Base-by-base conservation (phyloP, 345 rosid species). In the Corchorus olitorius region DNA sequence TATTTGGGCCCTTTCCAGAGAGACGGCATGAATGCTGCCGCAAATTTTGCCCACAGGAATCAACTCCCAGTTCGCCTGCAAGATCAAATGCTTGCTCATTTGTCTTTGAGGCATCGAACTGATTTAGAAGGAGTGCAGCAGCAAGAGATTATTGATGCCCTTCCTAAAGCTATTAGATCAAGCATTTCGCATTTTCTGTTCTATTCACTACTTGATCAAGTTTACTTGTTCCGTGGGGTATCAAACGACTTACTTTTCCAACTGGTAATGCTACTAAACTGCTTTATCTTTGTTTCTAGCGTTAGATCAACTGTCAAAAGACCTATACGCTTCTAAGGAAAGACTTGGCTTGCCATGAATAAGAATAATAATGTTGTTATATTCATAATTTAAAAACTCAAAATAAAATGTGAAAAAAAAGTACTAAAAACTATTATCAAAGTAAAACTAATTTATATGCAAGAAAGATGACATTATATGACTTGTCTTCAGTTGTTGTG, bases 81-180 rank as follows among this genome's bases (percentile, higher is more conserved):
- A 86, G 98, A 94, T 73, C 98, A 94, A 79, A 94, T 94, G 95
- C 87, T 94, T 3, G 97, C 97, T 78, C 97, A 94, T 85, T 82
- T 94, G 82, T 86, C 89, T 79, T 87, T 94, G 82, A 91, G 86
- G 83, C 87, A 86, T 81, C 88, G 97, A 84, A 89, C 98, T 5
- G 93, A 91, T 78, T 86, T 94, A 41, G 97, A 94, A 77, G 98
- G 98, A 16, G 73, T 94, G 79, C 98, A 91, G 77, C 97, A 94
- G 76, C 97, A 93, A 87, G 98, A 94, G 82, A 90, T 82, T 41
- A 81, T 94, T 10, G 95, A 89, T 46, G 70, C 93, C 22, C 94
- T 94, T 34, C 98, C 98, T 1, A 94, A 93, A 80, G 98, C 98
- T 58, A 94, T 94, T 79, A 86, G 88, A 22, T 93, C 98, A 19